Conservation (phyloP, 495 filamentous ascomycete genomes). For the Penicillium paradoxum region DNA sequence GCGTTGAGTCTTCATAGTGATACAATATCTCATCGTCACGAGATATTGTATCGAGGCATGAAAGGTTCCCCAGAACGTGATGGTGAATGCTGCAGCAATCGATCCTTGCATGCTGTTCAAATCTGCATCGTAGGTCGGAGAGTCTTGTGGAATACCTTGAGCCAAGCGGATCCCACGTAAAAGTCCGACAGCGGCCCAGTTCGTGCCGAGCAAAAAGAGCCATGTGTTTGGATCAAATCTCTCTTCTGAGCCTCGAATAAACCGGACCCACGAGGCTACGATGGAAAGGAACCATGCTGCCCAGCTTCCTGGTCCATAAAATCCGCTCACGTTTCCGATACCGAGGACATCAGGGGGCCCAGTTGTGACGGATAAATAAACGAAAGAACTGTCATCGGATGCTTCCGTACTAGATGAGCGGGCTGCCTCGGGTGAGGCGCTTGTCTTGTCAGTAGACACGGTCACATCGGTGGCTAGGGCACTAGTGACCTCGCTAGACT, state of each 20-base stretch:
- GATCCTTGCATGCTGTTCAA: not conserved
- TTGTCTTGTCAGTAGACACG: not conserved
- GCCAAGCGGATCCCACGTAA: not conserved
- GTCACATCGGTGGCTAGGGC: not conserved
- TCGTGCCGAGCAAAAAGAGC: not conserved
- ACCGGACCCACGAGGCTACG: not conserved
- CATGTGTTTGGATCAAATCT: constrained; percentile 1
- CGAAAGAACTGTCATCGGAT: not conserved
- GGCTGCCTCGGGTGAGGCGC: not conserved
- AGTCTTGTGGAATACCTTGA: not conserved
- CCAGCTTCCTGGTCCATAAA: not conserved
- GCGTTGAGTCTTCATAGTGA: not conserved
- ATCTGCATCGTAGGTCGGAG: not conserved
- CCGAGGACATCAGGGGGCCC: not conserved
- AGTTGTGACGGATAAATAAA: not conserved
- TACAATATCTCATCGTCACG: not conserved
- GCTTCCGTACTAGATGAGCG: not conserved
- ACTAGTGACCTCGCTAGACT: not conserved
- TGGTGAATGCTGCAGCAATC: not conserved
- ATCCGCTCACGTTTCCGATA: constrained; percentile 2
- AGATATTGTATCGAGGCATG: not conserved
- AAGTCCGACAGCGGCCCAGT: constrained; percentile 2
- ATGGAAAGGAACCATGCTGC: constrained; percentile 3
- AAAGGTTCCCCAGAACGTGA: constrained; percentile 2
- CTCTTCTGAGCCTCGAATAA: not conserved